Evolutionary conservation across 129 eudicot genomes (phyloP).

Genomic region (Flaveria trinervia): DNA sequence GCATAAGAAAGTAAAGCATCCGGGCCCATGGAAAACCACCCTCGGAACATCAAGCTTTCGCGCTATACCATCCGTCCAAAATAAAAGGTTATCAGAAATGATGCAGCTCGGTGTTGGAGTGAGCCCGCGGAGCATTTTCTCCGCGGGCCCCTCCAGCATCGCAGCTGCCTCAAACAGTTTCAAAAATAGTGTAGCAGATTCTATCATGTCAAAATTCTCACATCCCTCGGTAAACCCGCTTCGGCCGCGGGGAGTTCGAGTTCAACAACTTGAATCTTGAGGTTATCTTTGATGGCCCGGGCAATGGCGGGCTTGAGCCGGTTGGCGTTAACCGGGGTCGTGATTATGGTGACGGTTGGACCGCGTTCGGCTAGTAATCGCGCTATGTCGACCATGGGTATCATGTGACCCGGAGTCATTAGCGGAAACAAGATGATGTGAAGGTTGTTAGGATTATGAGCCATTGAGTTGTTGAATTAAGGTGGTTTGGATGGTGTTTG

Average conservation of each 20-base stretch:
- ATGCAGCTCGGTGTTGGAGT: constrained; percentile 45
- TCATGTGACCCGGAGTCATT: constrained; percentile 46
- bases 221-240: constrained; percentile 43
- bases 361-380: constrained; percentile 41
- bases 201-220: constrained; percentile 35
- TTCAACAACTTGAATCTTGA: constrained; percentile 38
- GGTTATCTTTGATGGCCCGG: constrained; percentile 26
- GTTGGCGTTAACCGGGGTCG: constrained; percentile 37
- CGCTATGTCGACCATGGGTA: constrained; percentile 54
- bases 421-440: constrained; percentile 45
- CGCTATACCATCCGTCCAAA: constrained; percentile 42
- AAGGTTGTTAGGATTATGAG: constrained; percentile 22
- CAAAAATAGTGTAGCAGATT: neutral
- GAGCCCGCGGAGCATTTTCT: constrained; percentile 21
- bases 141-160: constrained; percentile 33
- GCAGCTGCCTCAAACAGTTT: constrained; percentile 31
- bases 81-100: constrained; percentile 36
- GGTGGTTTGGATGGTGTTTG: no score
- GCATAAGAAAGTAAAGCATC: constrained; percentile 44
- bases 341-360: constrained; percentile 29
- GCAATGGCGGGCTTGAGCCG: constrained; percentile 27
- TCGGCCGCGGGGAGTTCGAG: constrained; percentile 19
- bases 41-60: constrained; percentile 41
- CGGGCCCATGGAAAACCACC: constrained; percentile 49
- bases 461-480: constrained; percentile 11